Base-by-base conservation (phyloP, 2,329 filamentous ascomycete species). In the Cyphellophora attinorum region DNA sequence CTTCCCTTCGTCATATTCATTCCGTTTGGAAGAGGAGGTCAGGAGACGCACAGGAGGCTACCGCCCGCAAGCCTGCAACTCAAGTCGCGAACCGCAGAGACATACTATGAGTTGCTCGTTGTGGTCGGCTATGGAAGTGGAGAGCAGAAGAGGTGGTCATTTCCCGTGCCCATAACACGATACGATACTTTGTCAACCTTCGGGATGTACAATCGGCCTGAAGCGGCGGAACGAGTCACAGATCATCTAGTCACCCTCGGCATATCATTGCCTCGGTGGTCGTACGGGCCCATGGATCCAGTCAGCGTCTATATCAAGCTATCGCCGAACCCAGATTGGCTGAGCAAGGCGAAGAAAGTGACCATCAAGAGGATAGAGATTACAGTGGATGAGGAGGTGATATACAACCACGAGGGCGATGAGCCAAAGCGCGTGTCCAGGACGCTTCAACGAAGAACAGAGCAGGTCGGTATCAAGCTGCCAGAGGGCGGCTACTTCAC, bases 151-250 rank as follows among this genome's bases (percentile, higher is more conserved):
- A 93, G 93, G 61, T 91, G 93, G 60, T 69, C 78, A 4, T 95
- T 95, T 49, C 85, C 91, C 2, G 82, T 96, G 25, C 89, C 89
- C 2, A 76, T 98, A 49, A 78, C 85, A 47, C 74, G 91, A 54
- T 98, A 96, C 64, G 91, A 98, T 59, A 98, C 89, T 2, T 68
- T 98, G 31, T 95, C 88, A 27, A 96, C 91, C 2, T 98, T 98
- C 63, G 91, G 91, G 60, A 96, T 96, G 91, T 98, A 96, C 67
- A 96, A 96, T 62, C 81, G 86, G 35, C 89, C 88, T 11, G 89
- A 95, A 59, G 82, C 81, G 39, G 85, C 85, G 37, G 81, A 93
- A 51, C 76, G 79, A 40, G 84, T 86, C 19, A 77, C 82, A 33
- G 91, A 96, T 62, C 91, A 93, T 58, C 66, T 96, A 35, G 85